Evolutionary conservation across 352 stramenopile genomes (phyloP).

Genomic region (Pythium periplocum): DNA sequence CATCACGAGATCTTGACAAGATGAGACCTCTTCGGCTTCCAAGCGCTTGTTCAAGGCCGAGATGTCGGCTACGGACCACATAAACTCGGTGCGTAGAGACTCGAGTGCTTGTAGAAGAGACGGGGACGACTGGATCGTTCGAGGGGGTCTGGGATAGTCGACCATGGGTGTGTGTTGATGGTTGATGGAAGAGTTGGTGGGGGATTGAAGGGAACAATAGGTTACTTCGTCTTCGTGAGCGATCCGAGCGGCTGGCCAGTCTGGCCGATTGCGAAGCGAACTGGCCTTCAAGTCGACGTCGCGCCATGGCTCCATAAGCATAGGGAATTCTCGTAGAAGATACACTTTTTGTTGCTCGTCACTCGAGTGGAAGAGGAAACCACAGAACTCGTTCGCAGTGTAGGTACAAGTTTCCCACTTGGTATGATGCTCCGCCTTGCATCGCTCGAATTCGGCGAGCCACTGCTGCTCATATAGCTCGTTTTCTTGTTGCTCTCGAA

Average conservation of each 20-base stretch:
- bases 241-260: slow-evolving; percentile 32
- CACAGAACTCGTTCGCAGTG: slow-evolving; percentile 63
- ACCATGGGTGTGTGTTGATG: not conserved
- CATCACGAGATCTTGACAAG: slow-evolving; percentile 32
- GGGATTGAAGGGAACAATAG: not conserved
- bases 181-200: not conserved
- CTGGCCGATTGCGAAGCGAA: slow-evolving; percentile 21
- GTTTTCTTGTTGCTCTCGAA: slow-evolving; percentile 34
- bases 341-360: slow-evolving; percentile 39
- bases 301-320: slow-evolving; percentile 54
- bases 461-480: slow-evolving; percentile 48
- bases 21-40: slow-evolving; percentile 31
- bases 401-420: slow-evolving; percentile 71
- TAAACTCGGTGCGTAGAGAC: slow-evolving; percentile 33
- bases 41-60: slow-evolving; percentile 28
- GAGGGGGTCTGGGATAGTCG: slow-evolving; percentile 1
- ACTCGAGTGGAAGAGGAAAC: slow-evolving; percentile 45
- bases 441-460: slow-evolving; percentile 48
- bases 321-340: slow-evolving; percentile 45
- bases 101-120: slow-evolving; percentile 23
- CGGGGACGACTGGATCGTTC: slow-evolving; percentile 24
- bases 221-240: slow-evolving; percentile 2
- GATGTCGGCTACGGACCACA: slow-evolving; percentile 34
- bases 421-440: slow-evolving; percentile 35
- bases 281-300: slow-evolving; percentile 12